Conservation (phyloP, 495 filamentous ascomycete genomes). For the Hyaloscypha bicolor region DNA sequence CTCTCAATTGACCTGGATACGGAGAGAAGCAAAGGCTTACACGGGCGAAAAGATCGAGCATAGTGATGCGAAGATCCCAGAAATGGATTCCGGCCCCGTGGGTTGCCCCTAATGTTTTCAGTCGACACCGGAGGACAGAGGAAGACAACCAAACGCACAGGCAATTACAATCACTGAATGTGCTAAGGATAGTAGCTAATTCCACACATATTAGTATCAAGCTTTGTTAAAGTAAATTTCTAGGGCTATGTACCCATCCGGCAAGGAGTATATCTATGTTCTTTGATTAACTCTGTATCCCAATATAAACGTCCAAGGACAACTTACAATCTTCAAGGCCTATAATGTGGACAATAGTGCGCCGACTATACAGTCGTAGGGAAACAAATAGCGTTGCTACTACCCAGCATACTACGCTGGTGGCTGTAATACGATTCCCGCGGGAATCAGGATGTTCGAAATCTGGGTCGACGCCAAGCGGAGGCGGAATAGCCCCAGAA, state of each 20-base stretch:
- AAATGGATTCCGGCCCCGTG: background rate
- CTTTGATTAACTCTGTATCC: background rate
- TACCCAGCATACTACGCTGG: too few species aligned
- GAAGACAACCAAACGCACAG: background rate
- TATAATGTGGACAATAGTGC: background rate
- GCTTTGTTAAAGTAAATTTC: background rate
- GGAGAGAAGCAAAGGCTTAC: background rate
- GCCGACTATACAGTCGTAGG: background rate
- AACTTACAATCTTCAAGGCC: background rate
- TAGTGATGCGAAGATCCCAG: background rate
- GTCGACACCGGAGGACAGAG: background rate
- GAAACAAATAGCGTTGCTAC: background rate
- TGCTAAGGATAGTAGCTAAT: background rate
- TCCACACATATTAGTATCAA: background rate
- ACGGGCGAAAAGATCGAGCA: background rate
- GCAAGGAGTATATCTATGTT: background rate
- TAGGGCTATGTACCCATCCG: background rate
- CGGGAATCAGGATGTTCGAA: too few species aligned
- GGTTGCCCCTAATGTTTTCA: background rate
- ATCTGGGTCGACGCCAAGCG: too few species aligned
- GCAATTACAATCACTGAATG: background rate
- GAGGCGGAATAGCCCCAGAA: too few species aligned
- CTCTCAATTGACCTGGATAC: background rate
- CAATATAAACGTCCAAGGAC: background rate
- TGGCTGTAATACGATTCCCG: too few species aligned